Evolutionary conservation across 805 yeast genomes (phyloP).

Genomic region (Kazachstania kunashirensis): DNA sequence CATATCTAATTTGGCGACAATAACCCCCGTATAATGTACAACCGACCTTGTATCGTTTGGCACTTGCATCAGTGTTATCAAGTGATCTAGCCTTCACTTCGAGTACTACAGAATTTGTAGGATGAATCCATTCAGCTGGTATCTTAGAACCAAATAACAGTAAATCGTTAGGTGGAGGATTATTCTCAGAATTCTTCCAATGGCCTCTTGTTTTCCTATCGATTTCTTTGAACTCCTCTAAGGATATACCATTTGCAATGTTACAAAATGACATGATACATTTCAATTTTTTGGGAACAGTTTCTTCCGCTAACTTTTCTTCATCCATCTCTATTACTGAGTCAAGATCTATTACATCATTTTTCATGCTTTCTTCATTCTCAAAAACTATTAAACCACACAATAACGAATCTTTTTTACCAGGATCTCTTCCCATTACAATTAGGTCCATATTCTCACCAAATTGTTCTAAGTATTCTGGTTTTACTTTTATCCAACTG

Average conservation of each 20-base stretch:
- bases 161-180: conserved; percentile 34
- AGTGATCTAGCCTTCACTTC: conserved; percentile 78
- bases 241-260: conserved; percentile 77
- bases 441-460: conserved; percentile 79
- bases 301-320: not conserved
- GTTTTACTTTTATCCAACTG: conserved; percentile 84
- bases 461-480: conserved; percentile 76
- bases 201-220: conserved; percentile 46
- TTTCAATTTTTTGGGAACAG: conserved; percentile 5
- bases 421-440: conserved; percentile 70
- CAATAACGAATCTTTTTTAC: conserved; percentile 56
- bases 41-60: conserved; percentile 47
- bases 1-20: conserved; percentile 56
- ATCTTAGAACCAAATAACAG: conserved; percentile 47
- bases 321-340: not conserved
- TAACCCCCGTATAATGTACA: conserved; percentile 71
- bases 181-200: conserved; percentile 42
- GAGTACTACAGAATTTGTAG: conserved; percentile 64
- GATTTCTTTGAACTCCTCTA: conserved; percentile 50
- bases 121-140: conserved; percentile 75
- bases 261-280: conserved; percentile 59
- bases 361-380: conserved; percentile 12
- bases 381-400: conserved; percentile 56
- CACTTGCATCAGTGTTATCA: conserved; percentile 36
- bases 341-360: conserved; percentile 8